Evolutionary conservation across 1,284 basidiomycete genomes (phyloP).

Genomic region (Mycocalia duriaeana): DNA sequence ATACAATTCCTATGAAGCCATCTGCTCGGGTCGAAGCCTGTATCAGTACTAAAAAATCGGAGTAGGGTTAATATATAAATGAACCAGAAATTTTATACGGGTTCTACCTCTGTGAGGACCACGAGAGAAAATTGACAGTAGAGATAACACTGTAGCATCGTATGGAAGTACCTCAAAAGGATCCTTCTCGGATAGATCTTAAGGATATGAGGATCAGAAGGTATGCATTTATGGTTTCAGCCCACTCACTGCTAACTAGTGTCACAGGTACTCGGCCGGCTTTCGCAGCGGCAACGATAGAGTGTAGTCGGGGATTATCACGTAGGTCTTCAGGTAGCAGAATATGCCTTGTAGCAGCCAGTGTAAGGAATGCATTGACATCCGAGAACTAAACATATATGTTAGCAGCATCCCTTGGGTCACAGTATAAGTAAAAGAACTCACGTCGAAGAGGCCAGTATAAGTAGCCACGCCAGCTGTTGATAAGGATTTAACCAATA

Average conservation of each 20-base stretch:
- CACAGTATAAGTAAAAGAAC: no score
- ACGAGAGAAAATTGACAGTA: conserved; percentile 60
- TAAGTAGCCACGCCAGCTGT: conserved; percentile 30
- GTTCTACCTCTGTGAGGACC: conserved; percentile 65
- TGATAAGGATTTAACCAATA: conserved; percentile 50
- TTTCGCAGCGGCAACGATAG: conserved; percentile 68
- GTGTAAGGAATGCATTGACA: conserved; percentile 75
- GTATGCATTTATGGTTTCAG: background rate
- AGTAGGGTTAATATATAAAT: conserved; percentile 2
- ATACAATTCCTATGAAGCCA: conserved; percentile 51
- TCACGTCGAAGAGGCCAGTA: conserved; percentile 70
- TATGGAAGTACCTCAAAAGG: conserved; percentile 59
- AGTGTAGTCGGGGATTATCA: conserved; percentile 52
- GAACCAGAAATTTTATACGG: conserved; percentile 5
- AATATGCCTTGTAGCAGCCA: conserved; percentile 72
- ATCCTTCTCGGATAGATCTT: conserved; percentile 80
- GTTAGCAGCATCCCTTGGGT: no score
- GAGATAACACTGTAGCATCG: conserved; percentile 55
- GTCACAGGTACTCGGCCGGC: conserved; percentile 66
- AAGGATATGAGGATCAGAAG: conserved; percentile 4
- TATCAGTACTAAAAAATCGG: conserved; percentile 45
- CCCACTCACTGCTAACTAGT: conserved; percentile 61
- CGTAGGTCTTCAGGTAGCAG: conserved; percentile 52
- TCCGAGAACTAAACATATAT: conserved; percentile 77
- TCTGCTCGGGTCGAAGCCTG: conserved; percentile 32